These are phyloP conservation scores for Ophiostoma australiae DNA, from an alignment of 2,329 filamentous ascomycete species.

Conservation along the genomic window DNA sequence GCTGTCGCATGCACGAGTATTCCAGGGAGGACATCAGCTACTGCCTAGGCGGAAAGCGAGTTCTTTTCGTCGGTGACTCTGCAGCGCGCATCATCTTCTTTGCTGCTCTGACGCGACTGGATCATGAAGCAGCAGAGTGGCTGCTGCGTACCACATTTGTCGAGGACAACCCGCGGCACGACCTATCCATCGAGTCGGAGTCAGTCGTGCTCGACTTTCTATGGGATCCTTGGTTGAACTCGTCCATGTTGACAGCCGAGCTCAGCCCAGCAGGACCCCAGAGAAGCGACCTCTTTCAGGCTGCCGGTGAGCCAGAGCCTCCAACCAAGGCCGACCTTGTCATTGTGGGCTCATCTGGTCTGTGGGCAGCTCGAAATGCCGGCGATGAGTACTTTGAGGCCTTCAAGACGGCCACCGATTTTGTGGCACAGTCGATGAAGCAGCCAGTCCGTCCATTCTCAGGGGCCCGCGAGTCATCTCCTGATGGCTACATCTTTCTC, in stretches of 20 bases:
- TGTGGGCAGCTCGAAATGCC: slow-evolving; percentile 51
- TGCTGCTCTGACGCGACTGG: slow-evolving; percentile 48
- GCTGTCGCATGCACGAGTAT: slow-evolving; percentile 56
- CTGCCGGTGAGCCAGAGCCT: slow-evolving; percentile 28
- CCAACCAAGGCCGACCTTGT: slow-evolving; percentile 42
- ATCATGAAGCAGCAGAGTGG: slow-evolving; percentile 37
- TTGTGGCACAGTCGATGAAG: slow-evolving; percentile 35
- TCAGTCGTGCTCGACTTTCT: slow-evolving; percentile 51
- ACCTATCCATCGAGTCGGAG: slow-evolving; percentile 42
- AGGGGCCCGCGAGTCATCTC: neutral
- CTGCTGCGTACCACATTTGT: slow-evolving; percentile 36
- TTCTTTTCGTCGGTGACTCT: slow-evolving; percentile 60
- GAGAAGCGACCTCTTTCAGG: slow-evolving; percentile 31
- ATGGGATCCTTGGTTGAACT: slow-evolving; percentile 61
- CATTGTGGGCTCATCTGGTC: slow-evolving; percentile 49
- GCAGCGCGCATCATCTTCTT: slow-evolving; percentile 57
- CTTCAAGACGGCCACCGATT: slow-evolving; percentile 45
- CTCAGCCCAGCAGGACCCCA: slow-evolving; percentile 31
- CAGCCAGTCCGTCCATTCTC: neutral
- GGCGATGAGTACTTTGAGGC: slow-evolving; percentile 41
- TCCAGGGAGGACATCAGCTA: slow-evolving; percentile 45
- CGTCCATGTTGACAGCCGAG: slow-evolving; percentile 40
- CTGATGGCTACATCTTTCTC: slow-evolving; percentile 31
- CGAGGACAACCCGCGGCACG: slow-evolving; percentile 39
- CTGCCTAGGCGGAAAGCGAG: slow-evolving; percentile 48